Evolutionary conservation across 148 eudicot species (phyloP).

Genomic region (Nepenthes mirabilis): DNA sequence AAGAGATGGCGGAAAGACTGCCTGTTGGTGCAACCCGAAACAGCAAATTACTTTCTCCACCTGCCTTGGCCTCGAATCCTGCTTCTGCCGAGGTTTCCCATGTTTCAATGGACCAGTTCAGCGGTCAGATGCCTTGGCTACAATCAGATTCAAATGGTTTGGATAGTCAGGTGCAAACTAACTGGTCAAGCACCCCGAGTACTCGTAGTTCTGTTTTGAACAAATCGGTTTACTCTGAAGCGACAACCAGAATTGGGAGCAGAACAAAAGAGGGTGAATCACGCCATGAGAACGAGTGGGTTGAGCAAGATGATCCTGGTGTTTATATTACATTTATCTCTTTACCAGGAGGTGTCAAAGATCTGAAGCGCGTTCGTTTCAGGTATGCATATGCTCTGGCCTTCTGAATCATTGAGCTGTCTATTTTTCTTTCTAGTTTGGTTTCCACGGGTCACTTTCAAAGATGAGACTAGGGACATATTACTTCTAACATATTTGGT

Average conservation of each 20-base stretch:
- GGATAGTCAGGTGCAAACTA: conserved; percentile 34
- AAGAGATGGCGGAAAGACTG: conserved; percentile 95
- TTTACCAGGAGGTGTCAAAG: conserved; percentile 79
- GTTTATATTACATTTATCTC: conserved; percentile 88
- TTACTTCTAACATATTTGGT: too few relatives aligned
- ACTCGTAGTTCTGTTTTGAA: conserved; percentile 44
- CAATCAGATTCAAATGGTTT: conserved; percentile 50
- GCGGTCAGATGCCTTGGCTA: conserved; percentile 28
- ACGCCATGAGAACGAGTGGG: conserved; percentile 74
- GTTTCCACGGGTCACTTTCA: background rate
- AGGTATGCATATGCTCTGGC: conserved; percentile 34
- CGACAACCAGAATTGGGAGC: conserved; percentile 42
- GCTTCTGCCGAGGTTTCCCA: conserved; percentile 35
- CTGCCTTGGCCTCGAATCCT: conserved; percentile 32
- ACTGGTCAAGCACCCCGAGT: conserved; percentile 49
- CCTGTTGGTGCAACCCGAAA: conserved; percentile 84
- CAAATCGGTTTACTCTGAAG: conserved; percentile 36
- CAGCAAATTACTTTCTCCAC: conserved; percentile 44
- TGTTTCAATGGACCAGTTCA: conserved; percentile 35
- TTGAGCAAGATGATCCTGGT: conserved; percentile 96
- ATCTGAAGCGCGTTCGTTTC: conserved; percentile 94
- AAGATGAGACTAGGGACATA: too few relatives aligned
- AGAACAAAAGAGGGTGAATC: conserved; percentile 60
- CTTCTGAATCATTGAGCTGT: background rate
- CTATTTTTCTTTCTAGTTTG: background rate